Evolutionary conservation across 371 early-diverging fungal species (phyloP).

Genomic region (Rhizopus sp.): DNA sequence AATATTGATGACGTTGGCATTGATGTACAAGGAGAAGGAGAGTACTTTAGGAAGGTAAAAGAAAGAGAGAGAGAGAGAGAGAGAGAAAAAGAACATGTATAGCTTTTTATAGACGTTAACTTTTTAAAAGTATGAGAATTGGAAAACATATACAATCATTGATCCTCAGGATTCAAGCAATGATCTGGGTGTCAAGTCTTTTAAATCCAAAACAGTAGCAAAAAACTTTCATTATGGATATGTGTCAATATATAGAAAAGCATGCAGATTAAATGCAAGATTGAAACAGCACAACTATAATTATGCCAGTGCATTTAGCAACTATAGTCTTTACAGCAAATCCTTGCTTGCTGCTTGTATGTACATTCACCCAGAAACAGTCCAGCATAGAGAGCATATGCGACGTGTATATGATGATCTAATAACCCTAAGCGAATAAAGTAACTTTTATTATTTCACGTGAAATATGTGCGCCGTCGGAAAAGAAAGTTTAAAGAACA

Average conservation of each 20-base stretch:
- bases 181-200: constrained; percentile 57
- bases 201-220: constrained; percentile 18
- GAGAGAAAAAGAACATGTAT: neutral
- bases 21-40: constrained; percentile 55
- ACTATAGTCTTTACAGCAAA: no score
- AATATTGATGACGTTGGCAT: constrained; percentile 75
- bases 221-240: constrained; percentile 31
- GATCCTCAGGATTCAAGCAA: constrained; percentile 67
- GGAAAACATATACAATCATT: constrained; percentile 46
- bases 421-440: no score
- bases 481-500: neutral
- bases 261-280: neutral
- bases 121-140: constrained; percentile 7
- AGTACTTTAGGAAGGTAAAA: constrained; percentile 61
- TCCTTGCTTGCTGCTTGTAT: no score
- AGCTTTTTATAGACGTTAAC: neutral
- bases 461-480: neutral
- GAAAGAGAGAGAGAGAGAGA: constrained; percentile 16
- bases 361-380: no score
- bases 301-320: no score
- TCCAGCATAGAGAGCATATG: no score
- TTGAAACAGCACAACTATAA: no score
- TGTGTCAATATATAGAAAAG: constrained; percentile 17
- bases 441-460: constrained; percentile 1
- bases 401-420: no score